Evolutionary conservation across 2,329 filamentous ascomycete genomes (phyloP), one percentile per base, ranked within the genome.

Genomic region (Aspergillus costaricaensis): DNA sequence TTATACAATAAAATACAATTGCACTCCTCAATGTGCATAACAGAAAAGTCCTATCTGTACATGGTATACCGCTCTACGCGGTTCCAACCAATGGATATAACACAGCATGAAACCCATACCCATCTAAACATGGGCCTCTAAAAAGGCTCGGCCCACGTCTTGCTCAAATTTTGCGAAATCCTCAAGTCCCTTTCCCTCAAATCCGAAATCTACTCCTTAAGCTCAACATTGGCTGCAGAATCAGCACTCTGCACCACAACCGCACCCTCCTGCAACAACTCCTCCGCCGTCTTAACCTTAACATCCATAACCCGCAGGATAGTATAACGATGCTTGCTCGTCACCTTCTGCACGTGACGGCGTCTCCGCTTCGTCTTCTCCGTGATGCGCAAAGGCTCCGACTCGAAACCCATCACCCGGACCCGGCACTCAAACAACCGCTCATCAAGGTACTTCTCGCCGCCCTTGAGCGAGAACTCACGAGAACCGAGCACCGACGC

Each of bases 241-340:
- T 66, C 59, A 32, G 21, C 62, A 50, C 70, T 68, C 58, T 72
- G 69, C 47, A 77, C 72, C 61, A 77, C 70, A 44, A 75, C 72
- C 32, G 72, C 77, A 21, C 77, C 77, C 61, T 79, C 79, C 48
- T 65, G 63, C 70, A 81, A 70, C 70, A 86, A 75, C 73, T 85
- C 81, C 54, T 86, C 85, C 61, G 83, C 63, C 25, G 77, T 80
- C 76, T 82, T 85, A 5, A 96, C 83, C 73, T 85, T 88, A 64
- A 98, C 74, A 78, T 98, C 91, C 73, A 90, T 89, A 65, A 99
- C 90, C 72, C 88, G 85, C 77, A 99, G 73, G 21, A 96, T 86
- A 2, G 95, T 99, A 77, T 90, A 96, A 71, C 86, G 84, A 74
- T 96, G 91, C 85, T 99, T 97, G 82, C 92, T 97, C 80, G 84